Base-by-base conservation (phyloP, 2,329 filamentous ascomycete genomes). In the Neofusicoccum parvum region DNA sequence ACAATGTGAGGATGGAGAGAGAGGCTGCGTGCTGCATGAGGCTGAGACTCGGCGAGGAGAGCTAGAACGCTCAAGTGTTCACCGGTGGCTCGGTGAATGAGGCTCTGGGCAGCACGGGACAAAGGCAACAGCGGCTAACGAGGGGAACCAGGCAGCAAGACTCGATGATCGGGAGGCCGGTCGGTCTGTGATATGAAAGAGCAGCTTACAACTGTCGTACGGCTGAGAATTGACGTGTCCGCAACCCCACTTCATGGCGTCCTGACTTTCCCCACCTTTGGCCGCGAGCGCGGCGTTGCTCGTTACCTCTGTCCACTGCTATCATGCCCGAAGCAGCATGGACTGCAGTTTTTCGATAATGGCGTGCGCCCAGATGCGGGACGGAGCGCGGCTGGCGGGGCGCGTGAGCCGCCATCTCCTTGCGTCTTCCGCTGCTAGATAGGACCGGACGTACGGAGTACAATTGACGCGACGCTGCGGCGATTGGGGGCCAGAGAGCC, bases 191-290 rank as follows among this genome's bases (percentile, higher is more conserved):
- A 54, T 39, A 54, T 50, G 34, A 41, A n/a, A n/a, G 34, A 34
- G 36, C n/a, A 43, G 50, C 36, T 54, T 54, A 39, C 50, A 54
- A 12, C 23, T 39, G 36, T 39, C 17, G 17, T 60, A 41, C 56
- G 56, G 41, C 56, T 60, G 41, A 58, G 17, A 39, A 58, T 60
- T 60, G 56, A 60, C 56, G 56, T 60, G 56, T 43, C 56, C 56
- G 43, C 41, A 48, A 23, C 56, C 56, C 56, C 41, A 48, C 56
- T 17, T 32, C 53, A 12, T 17, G 23, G 23, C 56, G 17, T 48
- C 37, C 37, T 15, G 27, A 27, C 27, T 48, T 48, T 46, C 41
- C 43, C 56, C 43, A 36, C 56, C 56, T 60, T 34, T 3, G 2
- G 41, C 56, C 41, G 43, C 32, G 54, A 36, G 27, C n/a, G 32